These are phyloP conservation scores for Asterophora lycoperdoides DNA, from an alignment of 768 basidiomycete genomes.

Conservation along the genomic window DNA sequence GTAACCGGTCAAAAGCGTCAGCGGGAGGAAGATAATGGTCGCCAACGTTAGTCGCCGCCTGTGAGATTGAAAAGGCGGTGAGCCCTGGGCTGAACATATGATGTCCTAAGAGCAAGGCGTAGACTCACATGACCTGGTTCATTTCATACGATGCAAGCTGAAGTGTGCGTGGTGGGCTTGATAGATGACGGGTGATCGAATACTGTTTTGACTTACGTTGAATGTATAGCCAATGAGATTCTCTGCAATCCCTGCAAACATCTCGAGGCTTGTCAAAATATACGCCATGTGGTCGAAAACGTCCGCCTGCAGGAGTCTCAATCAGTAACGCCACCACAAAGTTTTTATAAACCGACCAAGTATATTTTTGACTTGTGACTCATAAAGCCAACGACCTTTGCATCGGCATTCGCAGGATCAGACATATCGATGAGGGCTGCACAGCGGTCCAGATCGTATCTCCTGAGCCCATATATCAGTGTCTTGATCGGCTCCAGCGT, in stretches of 20 bases:
- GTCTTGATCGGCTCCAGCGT: conserved; percentile 70
- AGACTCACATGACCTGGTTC: conserved; percentile 67
- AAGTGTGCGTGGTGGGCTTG: conserved; percentile 2
- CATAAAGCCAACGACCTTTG: conserved; percentile 56
- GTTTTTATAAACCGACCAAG: conserved; percentile 36
- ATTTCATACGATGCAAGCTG: conserved; percentile 72
- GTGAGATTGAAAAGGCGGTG: background rate
- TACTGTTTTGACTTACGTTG: conserved; percentile 44
- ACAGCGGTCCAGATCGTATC: conserved; percentile 67
- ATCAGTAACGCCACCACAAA: background rate
- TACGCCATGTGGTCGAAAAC: conserved; percentile 77
- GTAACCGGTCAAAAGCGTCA: conserved; percentile 70
- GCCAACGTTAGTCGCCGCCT: conserved; percentile 64
- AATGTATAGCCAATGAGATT: conserved; percentile 73
- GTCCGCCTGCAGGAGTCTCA: conserved; percentile 49
- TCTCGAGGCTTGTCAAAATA: conserved; percentile 63
- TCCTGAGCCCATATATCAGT: conserved; percentile 61
- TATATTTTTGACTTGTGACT: conserved; percentile 68
- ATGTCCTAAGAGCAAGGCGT: background rate
- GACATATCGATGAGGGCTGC: conserved; percentile 51
- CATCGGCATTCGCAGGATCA: conserved; percentile 30
- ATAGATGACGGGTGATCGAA: background rate
- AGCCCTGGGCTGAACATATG: background rate
- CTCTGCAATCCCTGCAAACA: conserved; percentile 67
- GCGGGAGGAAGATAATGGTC: conserved; percentile 66